These are phyloP conservation scores for Silene vulgaris DNA, from an alignment of 179 eudicot species.

Conservation along the genomic window DNA sequence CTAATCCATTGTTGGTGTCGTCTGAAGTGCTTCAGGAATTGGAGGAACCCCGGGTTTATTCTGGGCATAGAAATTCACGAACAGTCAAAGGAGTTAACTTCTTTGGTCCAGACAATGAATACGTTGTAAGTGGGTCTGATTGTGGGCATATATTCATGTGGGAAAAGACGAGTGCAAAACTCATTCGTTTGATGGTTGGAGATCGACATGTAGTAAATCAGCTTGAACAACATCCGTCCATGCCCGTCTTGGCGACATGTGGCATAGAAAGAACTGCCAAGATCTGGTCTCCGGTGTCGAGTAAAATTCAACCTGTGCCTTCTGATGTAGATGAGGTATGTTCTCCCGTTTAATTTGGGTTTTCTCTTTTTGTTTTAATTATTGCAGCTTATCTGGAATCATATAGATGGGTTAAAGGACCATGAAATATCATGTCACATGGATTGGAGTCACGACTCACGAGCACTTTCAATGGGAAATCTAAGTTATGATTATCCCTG, in stretches of 20 bases:
- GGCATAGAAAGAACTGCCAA: conserved; percentile 63
- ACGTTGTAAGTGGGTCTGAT: conserved; percentile 76
- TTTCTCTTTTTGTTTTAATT: background rate
- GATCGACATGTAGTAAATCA: conserved; percentile 61
- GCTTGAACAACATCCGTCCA: conserved; percentile 62
- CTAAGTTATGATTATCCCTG: no score
- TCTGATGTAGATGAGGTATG: conserved; percentile 48
- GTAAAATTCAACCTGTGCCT: conserved; percentile 48
- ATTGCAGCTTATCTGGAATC: background rate
- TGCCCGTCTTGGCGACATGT: conserved; percentile 59
- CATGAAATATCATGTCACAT: no score
- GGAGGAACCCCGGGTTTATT: conserved; percentile 50
- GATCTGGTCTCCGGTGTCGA: conserved; percentile 65
- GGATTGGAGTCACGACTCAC: no score
- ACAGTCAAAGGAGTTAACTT: conserved; percentile 85
- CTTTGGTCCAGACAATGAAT: conserved; percentile 66
- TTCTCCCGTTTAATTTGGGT: background rate
- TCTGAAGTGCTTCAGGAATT: conserved; percentile 34
- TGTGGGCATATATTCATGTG: conserved; percentile 81
- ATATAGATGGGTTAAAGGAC: no score
- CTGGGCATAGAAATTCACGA: conserved; percentile 65
- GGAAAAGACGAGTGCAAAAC: conserved; percentile 62
- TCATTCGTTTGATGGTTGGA: conserved; percentile 64
- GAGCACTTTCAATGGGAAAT: no score
- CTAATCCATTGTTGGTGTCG: conserved; percentile 36